Percentiles rank a stretch among this genome's conserved stretches.
phyloP scores from a whole-genome alignment of 345 rosid genomes.

The Eucalyptus microcorys region DNA sequence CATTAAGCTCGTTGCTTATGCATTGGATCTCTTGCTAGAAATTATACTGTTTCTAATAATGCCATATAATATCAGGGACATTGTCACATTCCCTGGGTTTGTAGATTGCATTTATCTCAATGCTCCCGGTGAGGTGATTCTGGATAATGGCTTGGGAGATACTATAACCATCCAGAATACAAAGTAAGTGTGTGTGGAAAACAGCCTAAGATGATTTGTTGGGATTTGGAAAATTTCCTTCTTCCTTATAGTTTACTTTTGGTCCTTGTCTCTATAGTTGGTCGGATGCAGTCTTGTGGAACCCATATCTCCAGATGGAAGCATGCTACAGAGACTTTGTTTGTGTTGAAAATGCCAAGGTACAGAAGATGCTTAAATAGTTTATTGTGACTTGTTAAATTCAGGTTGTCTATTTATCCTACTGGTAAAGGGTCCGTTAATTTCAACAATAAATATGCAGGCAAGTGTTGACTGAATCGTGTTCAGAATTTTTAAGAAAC shows the following conservation, averaged over 20 bases:
- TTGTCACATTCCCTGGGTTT: slow-evolving; percentile 75
- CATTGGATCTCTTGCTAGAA: not conserved
- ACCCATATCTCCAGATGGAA: slow-evolving; percentile 89
- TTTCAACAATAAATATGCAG: not conserved
- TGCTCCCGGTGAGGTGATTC: slow-evolving; percentile 47
- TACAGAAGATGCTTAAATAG: slow-evolving; percentile 4
- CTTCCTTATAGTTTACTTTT: not conserved
- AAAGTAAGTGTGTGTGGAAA: slow-evolving; percentile 32
- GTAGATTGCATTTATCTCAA: slow-evolving; percentile 79
- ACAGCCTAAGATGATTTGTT: not conserved
- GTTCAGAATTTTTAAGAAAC: not conserved
- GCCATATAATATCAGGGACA: slow-evolving; percentile 35
- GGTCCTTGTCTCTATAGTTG: slow-evolving; percentile 34
- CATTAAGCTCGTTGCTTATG: not conserved
- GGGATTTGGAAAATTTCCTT: not conserved
- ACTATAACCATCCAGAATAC: slow-evolving; percentile 43
- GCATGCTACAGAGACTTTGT: slow-evolving; percentile 87
- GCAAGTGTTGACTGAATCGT: not conserved
- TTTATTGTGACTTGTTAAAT: not conserved
- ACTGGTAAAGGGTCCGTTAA: not conserved
- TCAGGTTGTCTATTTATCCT: not conserved
- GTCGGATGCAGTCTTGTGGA: slow-evolving; percentile 94
- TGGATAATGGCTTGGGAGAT: slow-evolving; percentile 87
- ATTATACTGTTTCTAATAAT: not conserved
- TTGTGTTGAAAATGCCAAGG: slow-evolving; percentile 93